A percentile compares a stretch with the other conserved stretches of the same genome.
Conservation (phyloP, 2,329 filamentous ascomycete genomes). For the Cladorrhinum sp. region DNA sequence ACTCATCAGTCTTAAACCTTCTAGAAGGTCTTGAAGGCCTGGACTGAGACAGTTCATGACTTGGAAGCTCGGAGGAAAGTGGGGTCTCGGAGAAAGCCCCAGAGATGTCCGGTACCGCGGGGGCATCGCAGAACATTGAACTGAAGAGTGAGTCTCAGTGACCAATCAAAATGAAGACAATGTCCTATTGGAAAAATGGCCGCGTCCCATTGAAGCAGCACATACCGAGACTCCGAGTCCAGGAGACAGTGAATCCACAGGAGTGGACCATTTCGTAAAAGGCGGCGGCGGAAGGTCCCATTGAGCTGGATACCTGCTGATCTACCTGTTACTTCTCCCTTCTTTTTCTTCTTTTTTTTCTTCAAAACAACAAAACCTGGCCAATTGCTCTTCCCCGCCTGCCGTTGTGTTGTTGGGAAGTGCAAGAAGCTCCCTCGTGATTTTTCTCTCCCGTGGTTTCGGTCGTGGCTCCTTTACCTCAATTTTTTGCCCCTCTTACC, state of each 20-base stretch:
- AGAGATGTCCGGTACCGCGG: conserved; percentile 20
- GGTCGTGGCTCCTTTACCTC: background rate
- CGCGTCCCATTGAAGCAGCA: conserved; percentile 21
- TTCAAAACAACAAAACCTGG: conserved; percentile 10
- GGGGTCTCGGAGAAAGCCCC: background rate
- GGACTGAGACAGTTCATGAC: background rate
- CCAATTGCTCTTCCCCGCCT: conserved; percentile 1
- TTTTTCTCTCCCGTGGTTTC: background rate
- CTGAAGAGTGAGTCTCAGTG: conserved; percentile 13
- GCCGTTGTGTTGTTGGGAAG: conserved; percentile 3
- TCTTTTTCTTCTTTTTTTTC: conserved; percentile 18
- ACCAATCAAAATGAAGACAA: conserved; percentile 21
- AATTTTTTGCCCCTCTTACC: conserved; percentile 6
- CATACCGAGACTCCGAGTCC: conserved; percentile 25
- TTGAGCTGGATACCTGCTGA: conserved; percentile 4
- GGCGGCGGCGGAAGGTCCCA: conserved; percentile 3
- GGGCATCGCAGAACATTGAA: background rate
- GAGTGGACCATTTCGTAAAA: conserved; percentile 18
- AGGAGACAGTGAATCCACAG: conserved; percentile 15
- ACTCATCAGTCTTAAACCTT: background rate
- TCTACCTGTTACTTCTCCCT: background rate
- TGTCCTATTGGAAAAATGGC: conserved; percentile 19
- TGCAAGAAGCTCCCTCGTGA: background rate
- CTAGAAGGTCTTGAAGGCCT: background rate
- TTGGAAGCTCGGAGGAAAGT: background rate